Percentiles rank a stretch among this genome's conserved stretches.
Conservation (phyloP, 805 yeast genomes). For the Kluyveromyces lactis region DNA sequence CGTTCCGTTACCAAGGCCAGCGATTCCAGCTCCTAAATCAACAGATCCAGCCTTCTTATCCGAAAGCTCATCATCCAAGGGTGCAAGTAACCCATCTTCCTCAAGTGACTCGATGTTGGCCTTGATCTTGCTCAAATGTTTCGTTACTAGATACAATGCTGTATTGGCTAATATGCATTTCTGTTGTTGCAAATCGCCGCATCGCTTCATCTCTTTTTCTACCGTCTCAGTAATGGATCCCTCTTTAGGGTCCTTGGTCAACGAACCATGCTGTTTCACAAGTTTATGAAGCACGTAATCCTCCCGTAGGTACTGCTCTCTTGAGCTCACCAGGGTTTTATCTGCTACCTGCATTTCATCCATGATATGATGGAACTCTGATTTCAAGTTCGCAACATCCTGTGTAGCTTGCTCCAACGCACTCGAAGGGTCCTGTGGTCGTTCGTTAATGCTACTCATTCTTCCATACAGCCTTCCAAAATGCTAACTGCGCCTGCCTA, state of each 20-base stretch:
- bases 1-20: constrained; percentile 16
- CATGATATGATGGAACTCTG: constrained; percentile 72
- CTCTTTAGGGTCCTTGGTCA: constrained; percentile 77
- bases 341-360: constrained; percentile 75
- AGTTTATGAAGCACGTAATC: constrained; percentile 79
- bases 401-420: constrained; percentile 63
- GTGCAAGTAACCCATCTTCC: constrained; percentile 71
- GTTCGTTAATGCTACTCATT: neutral
- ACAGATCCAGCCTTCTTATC: constrained; percentile 27
- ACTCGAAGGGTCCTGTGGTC: constrained; percentile 81
- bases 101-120: constrained; percentile 69
- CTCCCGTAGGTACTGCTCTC: constrained; percentile 56
- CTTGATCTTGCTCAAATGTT: constrained; percentile 67
- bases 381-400: constrained; percentile 75
- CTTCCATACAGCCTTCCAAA: neutral
- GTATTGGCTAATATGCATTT: constrained; percentile 77
- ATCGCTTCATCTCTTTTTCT: constrained; percentile 54
- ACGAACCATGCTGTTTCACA: constrained; percentile 74
- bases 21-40: constrained; percentile 9
- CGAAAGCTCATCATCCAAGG: constrained; percentile 37
- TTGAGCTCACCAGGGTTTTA: constrained; percentile 50
- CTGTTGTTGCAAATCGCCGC: constrained; percentile 60
- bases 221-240: constrained; percentile 55
- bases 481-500: too few relatives aligned
- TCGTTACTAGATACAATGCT: constrained; percentile 66